phyloP scores from a whole-genome alignment of 2,329 filamentous ascomycete genomes.

The Periglandula ipomoeae region DNA sequence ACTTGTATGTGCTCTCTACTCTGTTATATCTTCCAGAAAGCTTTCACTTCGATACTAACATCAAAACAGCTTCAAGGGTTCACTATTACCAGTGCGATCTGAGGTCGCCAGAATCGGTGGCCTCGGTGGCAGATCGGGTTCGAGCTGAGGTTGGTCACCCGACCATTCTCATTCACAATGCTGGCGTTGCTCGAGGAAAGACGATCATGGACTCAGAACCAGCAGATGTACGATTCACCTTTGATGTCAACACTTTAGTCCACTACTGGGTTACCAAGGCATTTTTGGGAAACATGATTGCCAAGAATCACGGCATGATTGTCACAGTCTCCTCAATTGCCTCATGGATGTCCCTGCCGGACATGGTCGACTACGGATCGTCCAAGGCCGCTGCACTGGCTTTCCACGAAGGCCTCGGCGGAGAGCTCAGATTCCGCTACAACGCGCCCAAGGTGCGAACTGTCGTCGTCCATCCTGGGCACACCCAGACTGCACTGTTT shows the following conservation, averaged over 20 bases:
- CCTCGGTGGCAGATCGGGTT: conserved; percentile 41
- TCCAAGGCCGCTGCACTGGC: conserved; percentile 57
- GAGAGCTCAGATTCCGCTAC: conserved; percentile 51
- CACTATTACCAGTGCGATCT: conserved; percentile 64
- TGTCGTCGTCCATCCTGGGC: conserved; percentile 50
- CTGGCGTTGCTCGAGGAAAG: conserved; percentile 53
- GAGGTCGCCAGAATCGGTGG: conserved; percentile 45
- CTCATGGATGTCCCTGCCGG: conserved; percentile 49
- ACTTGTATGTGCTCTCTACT: conserved; percentile 37
- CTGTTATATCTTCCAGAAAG: too few relatives aligned
- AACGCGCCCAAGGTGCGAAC: conserved; percentile 55
- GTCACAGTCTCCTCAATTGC: conserved; percentile 61
- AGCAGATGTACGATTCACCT: conserved; percentile 54
- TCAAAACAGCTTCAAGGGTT: conserved; percentile 37
- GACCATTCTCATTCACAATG: conserved; percentile 65
- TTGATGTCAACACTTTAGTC: conserved; percentile 60
- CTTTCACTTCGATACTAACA: not conserved
- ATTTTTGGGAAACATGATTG: conserved; percentile 58
- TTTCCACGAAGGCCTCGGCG: conserved; percentile 58
- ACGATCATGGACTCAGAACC: conserved; percentile 50
- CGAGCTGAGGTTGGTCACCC: conserved; percentile 50
- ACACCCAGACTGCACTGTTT: conserved; percentile 28
- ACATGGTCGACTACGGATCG: conserved; percentile 59
- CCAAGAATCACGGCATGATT: conserved; percentile 59
- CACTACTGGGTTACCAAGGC: conserved; percentile 59